Percentiles rank a stretch among this genome's conserved stretches.
phyloP scores from a whole-genome alignment of 2,329 filamentous ascomycete genomes.

The Cercospora zeina region DNA sequence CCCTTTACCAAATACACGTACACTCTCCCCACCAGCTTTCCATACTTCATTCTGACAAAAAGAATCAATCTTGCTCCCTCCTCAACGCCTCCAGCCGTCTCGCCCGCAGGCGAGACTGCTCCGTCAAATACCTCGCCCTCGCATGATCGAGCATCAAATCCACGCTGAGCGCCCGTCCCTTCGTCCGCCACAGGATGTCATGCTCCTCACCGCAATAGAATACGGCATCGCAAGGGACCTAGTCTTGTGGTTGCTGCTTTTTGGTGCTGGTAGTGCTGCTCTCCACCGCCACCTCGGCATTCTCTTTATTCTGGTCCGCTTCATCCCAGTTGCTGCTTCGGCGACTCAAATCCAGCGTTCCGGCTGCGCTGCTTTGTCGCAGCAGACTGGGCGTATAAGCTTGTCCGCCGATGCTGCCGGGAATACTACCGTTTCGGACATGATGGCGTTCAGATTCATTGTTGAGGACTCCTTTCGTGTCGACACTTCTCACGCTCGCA shows the following conservation, averaged over 20 bases:
- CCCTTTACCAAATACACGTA: background rate
- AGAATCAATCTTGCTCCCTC: background rate
- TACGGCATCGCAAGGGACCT: slow-evolving; percentile 16
- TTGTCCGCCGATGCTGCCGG: slow-evolving; percentile 70
- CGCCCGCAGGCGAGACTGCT: slow-evolving; percentile 6
- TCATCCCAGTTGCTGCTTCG: slow-evolving; percentile 28
- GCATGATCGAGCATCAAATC: slow-evolving; percentile 6
- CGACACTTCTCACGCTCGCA: slow-evolving; percentile 72
- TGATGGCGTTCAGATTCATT: slow-evolving; percentile 55
- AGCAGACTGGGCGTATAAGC: slow-evolving; percentile 55
- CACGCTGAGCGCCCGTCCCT: slow-evolving; percentile 6
- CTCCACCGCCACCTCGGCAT: background rate
- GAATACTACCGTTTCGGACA: slow-evolving; percentile 77
- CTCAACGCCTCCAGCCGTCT: slow-evolving; percentile 6
- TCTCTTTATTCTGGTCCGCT: slow-evolving; percentile 19
- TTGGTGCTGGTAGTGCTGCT: background rate
- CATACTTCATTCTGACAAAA: background rate
- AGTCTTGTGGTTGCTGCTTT: slow-evolving; percentile 18
- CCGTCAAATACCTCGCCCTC: slow-evolving; percentile 1
- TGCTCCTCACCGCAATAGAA: slow-evolving; percentile 4
- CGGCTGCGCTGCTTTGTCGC: slow-evolving; percentile 25
- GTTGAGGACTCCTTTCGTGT: slow-evolving; percentile 45
- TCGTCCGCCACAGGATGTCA: background rate
- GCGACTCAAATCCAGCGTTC: slow-evolving; percentile 24
- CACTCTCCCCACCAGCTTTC: background rate